These are phyloP conservation scores for Pyrenophora seminiperda DNA, from an alignment of 2,329 filamentous ascomycete genomes.

Conservation along the genomic window DNA sequence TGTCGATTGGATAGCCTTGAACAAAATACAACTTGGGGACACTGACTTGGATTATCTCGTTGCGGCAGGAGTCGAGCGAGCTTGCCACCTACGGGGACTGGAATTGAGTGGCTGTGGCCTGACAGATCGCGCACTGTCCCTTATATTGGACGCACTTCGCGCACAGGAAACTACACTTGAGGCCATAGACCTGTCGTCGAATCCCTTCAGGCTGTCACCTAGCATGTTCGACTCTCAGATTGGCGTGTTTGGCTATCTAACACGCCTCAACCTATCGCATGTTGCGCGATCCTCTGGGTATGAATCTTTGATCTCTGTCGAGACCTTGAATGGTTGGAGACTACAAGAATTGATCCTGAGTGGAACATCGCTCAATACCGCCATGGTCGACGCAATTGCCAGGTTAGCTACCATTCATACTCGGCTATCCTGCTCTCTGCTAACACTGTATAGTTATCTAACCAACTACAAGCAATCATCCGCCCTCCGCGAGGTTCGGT, in stretches of 20 bases:
- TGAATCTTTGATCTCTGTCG: conserved; percentile 67
- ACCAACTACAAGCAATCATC: conserved; percentile 62
- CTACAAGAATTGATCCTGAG: conserved; percentile 69
- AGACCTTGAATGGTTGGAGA: conserved; percentile 69
- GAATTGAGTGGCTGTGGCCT: conserved; percentile 69
- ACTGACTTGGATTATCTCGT: conserved; percentile 71
- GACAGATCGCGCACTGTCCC: conserved; percentile 62
- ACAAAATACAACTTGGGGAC: conserved; percentile 71
- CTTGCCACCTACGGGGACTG: conserved; percentile 68
- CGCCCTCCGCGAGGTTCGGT: conserved; percentile 63
- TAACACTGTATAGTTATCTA: conserved; percentile 60
- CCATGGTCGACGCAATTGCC: conserved; percentile 68
- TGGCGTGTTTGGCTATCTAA: conserved; percentile 68
- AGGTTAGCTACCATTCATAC: conserved; percentile 24
- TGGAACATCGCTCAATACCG: conserved; percentile 64
- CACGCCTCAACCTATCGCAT: conserved; percentile 69
- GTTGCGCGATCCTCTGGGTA: conserved; percentile 66
- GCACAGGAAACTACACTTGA: conserved; percentile 71
- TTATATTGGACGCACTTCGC: conserved; percentile 67
- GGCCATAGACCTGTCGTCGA: conserved; percentile 69
- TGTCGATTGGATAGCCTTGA: conserved; percentile 72
- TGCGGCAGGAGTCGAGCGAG: conserved; percentile 68
- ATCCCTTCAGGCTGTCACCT: conserved; percentile 68
- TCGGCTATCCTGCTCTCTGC: background rate
- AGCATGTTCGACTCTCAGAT: conserved; percentile 69